phyloP scores from a whole-genome alignment of 768 basidiomycete genomes.

The Termitomyces titanicus region DNA sequence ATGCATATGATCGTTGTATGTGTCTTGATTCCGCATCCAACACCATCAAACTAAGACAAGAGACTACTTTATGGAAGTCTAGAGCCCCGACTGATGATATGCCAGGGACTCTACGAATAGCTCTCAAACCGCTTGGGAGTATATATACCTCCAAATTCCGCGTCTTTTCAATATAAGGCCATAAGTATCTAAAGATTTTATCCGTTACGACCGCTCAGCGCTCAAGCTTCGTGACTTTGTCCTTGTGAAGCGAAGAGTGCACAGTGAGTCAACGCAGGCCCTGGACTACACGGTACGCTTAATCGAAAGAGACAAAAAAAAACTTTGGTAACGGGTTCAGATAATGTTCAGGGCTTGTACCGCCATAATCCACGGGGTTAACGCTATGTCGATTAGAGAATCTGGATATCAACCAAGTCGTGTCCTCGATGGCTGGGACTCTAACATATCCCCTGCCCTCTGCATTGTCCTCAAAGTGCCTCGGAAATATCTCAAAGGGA shows the following conservation, averaged over 20 bases:
- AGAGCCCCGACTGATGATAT: neutral
- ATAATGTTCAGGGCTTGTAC: constrained; percentile 44
- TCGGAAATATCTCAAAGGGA: constrained; percentile 22
- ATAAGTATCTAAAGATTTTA: constrained; percentile 4
- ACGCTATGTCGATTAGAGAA: constrained; percentile 9
- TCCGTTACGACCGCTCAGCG: constrained; percentile 49
- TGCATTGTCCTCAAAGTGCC: constrained; percentile 33
- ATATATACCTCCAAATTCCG: constrained; percentile 45
- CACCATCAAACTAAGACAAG: neutral
- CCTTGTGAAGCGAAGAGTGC: constrained; percentile 32
- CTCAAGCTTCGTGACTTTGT: constrained; percentile 41
- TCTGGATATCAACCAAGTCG: constrained; percentile 4
- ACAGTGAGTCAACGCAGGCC: constrained; percentile 37
- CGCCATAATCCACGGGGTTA: constrained; percentile 34
- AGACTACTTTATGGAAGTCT: constrained; percentile 7
- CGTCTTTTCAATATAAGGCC: no score
- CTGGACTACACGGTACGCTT: constrained; percentile 32
- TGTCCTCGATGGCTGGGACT: constrained; percentile 27
- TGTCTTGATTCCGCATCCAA: neutral
- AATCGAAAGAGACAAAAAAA: constrained; percentile 18
- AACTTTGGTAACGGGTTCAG: constrained; percentile 21
- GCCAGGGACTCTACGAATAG: constrained; percentile 1
- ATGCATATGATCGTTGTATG: constrained; percentile 33
- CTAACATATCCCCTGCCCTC: constrained; percentile 27
- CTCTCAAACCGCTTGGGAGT: constrained; percentile 26